Evolutionary conservation across 176 grass and related monocot species (phyloP).

Genomic region (Eremochloa ophiuroides): DNA sequence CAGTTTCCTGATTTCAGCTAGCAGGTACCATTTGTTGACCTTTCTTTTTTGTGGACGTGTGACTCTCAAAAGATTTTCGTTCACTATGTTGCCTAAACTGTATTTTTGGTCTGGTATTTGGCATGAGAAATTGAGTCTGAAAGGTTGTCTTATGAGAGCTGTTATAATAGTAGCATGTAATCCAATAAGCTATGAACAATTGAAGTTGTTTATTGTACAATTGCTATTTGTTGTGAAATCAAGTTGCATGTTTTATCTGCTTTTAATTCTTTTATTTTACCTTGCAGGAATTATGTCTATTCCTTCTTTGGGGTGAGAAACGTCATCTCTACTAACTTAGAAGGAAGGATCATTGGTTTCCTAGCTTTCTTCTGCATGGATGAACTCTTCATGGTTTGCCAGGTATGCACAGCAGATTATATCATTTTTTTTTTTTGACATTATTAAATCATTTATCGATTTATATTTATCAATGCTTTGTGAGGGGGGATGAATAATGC

Average conservation of each 20-base stretch:
- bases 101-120: slow-evolving; percentile 2
- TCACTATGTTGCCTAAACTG: neutral
- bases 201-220: neutral
- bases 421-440: neutral
- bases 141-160: slow-evolving; percentile 8
- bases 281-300: slow-evolving; percentile 54
- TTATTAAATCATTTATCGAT: neutral
- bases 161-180: neutral
- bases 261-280: slow-evolving; percentile 33
- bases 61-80: slow-evolving; percentile 3
- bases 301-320: slow-evolving; percentile 45
- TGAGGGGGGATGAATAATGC: neutral
- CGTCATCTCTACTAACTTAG: slow-evolving; percentile 51
- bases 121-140: neutral
- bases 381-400: slow-evolving; percentile 55
- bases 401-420: slow-evolving; percentile 34
- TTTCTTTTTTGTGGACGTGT: slow-evolving; percentile 18
- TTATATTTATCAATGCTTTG: neutral
- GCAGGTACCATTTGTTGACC: slow-evolving; percentile 56
- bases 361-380: slow-evolving; percentile 56
- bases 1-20: slow-evolving; percentile 53
- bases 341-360: slow-evolving; percentile 40
- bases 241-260: neutral
- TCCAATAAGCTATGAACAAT: slow-evolving; percentile 4
- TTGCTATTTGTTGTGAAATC: neutral